Conservation (phyloP, 1,139 yeast species). For the Kodamaea plutei region DNA sequence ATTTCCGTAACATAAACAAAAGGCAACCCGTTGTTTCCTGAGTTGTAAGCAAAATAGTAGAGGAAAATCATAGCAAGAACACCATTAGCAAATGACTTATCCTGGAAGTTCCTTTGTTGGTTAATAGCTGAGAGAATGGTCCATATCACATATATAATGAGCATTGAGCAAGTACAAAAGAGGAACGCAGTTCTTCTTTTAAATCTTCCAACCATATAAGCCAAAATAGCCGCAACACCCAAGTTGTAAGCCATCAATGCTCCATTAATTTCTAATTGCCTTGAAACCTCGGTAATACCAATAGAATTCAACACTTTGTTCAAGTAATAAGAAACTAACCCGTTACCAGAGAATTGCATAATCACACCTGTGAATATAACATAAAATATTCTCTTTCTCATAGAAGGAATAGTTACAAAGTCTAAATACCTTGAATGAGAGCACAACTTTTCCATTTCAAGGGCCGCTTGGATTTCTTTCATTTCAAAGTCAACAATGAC, state of each 20-base stretch:
- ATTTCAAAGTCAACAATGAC: slow-evolving; percentile 42
- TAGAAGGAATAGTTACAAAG: slow-evolving; percentile 30
- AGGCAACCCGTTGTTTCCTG: slow-evolving; percentile 41
- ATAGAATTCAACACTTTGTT: slow-evolving; percentile 44
- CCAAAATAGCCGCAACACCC: slow-evolving; percentile 29
- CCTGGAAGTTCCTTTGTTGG: slow-evolving; percentile 30
- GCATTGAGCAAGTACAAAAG: slow-evolving; percentile 28
- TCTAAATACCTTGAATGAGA: slow-evolving; percentile 29
- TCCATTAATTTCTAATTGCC: slow-evolving; percentile 46
- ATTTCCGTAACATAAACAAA: slow-evolving; percentile 38
- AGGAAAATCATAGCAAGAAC: slow-evolving; percentile 45
- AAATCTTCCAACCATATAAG: slow-evolving; percentile 26
- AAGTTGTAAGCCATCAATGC: slow-evolving; percentile 41
- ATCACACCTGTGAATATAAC: slow-evolving; percentile 29
- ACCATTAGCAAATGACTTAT: slow-evolving; percentile 34
- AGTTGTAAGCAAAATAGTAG: slow-evolving; percentile 33
- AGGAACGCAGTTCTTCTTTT: slow-evolving; percentile 47
- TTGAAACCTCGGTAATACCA: slow-evolving; percentile 42
- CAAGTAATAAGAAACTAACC: slow-evolving; percentile 49
- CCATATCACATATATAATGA: slow-evolving; percentile 35
- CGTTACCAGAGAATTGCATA: slow-evolving; percentile 51
- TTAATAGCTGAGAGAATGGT: slow-evolving; percentile 35
- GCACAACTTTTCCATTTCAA: slow-evolving; percentile 29
- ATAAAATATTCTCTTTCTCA: slow-evolving; percentile 44
- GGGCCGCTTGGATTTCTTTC: slow-evolving; percentile 40